These are phyloP conservation scores for Vaccinium macrocarpon DNA, from an alignment of 148 eudicot genomes.

Conservation along the genomic window DNA sequence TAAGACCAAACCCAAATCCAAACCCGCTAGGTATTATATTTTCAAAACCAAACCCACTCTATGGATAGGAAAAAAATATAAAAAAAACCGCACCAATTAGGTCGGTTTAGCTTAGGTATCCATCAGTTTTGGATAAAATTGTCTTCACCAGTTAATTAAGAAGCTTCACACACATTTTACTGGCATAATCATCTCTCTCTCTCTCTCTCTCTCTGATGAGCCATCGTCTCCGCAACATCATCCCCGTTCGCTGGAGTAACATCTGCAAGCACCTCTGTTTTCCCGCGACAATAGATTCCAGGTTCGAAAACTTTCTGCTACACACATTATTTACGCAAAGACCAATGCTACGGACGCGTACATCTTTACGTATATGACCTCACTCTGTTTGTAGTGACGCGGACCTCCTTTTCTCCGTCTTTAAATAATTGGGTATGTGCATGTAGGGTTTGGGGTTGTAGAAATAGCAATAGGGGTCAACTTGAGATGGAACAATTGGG, in stretches of 20 bases:
- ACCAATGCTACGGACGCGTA: not conserved
- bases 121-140: too few relatives aligned
- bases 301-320: constrained; percentile 2
- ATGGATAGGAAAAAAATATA: too few relatives aligned
- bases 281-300: constrained; percentile 17
- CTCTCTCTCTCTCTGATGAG: constrained; percentile 7
- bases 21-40: too few relatives aligned
- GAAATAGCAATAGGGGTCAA: constrained; percentile 4
- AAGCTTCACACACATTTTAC: too few relatives aligned
- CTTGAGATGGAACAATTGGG: constrained; percentile 15
- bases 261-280: not conserved
- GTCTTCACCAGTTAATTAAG: too few relatives aligned
- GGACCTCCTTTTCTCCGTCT: not conserved
- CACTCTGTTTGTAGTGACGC: not conserved
- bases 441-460: constrained; percentile 22
- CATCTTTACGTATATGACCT: not conserved
- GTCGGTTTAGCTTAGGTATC: too few relatives aligned
- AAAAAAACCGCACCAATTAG: too few relatives aligned
- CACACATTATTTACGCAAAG: too few relatives aligned
- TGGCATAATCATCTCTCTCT: not conserved
- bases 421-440: not conserved
- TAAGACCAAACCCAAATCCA: too few relatives aligned
- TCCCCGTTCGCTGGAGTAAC: constrained; percentile 13
- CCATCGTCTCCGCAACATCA: constrained; percentile 15
- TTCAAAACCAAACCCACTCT: too few relatives aligned